Conservation (phyloP, 352 stramenopile species). For the Poterioochromonas sp. region DNA sequence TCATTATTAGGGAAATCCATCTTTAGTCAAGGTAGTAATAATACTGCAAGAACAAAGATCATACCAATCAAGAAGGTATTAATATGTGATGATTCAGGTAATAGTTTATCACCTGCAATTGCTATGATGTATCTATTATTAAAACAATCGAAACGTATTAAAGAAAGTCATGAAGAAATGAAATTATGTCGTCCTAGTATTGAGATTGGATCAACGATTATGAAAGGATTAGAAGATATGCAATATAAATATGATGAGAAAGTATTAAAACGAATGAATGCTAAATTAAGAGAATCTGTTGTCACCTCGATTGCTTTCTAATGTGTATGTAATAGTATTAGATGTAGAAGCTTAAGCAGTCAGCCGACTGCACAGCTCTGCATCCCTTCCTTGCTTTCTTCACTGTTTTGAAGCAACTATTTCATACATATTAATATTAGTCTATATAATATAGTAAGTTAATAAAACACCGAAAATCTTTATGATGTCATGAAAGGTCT, state of each 20-base stretch:
- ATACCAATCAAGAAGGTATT: too few species aligned
- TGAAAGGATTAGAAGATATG: neutral
- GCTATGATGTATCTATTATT: neutral
- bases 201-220: neutral
- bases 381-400: too few species aligned
- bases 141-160: neutral
- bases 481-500: too few species aligned
- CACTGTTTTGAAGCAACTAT: too few species aligned
- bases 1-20: neutral
- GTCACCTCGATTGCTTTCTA: neutral
- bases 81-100: conserved; percentile 24
- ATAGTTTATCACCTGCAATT: conserved; percentile 4
- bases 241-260: conserved; percentile 19
- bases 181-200: neutral
- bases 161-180: neutral
- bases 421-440: too few species aligned
- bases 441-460: too few species aligned
- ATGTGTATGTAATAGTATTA: too few species aligned
- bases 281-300: neutral
- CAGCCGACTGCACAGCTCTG: too few species aligned
- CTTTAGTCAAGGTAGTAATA: too few species aligned
- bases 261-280: conserved; percentile 9
- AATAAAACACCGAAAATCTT: too few species aligned
- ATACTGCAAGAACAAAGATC: too few species aligned
- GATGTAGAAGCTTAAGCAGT: too few species aligned